phyloP scores from a whole-genome alignment of 768 basidiomycete genomes.

The Auricularia sp. region DNA sequence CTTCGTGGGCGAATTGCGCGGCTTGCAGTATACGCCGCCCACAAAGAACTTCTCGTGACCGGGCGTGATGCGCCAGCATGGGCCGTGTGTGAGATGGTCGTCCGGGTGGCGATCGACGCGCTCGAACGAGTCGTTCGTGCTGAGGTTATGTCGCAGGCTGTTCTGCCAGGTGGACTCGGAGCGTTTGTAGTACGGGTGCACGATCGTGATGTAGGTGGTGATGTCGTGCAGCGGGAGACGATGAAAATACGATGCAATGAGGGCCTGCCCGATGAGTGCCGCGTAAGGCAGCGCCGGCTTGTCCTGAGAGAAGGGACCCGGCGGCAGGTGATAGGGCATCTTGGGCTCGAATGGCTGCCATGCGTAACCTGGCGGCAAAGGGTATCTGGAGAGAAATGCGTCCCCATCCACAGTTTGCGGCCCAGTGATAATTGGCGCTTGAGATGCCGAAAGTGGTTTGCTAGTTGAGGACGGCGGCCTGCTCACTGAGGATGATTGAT shows the following conservation, averaged over 20 bases:
- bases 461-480: background rate
- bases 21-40: background rate
- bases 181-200: constrained; percentile 88
- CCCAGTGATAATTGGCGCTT: too few species aligned
- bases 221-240: constrained; percentile 91
- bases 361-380: background rate
- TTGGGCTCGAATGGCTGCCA: constrained; percentile 9
- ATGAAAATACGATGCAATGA: constrained; percentile 73
- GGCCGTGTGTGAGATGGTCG: background rate
- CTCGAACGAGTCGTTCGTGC: constrained; percentile 75
- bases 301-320: constrained; percentile 67
- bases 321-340: constrained; percentile 68
- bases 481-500: background rate
- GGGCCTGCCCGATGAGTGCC: constrained; percentile 90
- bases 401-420: background rate
- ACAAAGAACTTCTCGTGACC: background rate
- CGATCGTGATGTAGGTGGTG: constrained; percentile 90
- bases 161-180: constrained; percentile 97
- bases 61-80: background rate
- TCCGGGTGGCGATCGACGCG: background rate
- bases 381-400: background rate
- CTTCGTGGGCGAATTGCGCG: background rate
- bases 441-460: too few species aligned
- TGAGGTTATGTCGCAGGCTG: constrained; percentile 92
- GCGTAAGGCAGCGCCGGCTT: constrained; percentile 91